Evolutionary conservation across 495 filamentous ascomycete species (phyloP).

Genomic region (Penicillium fimorum): DNA sequence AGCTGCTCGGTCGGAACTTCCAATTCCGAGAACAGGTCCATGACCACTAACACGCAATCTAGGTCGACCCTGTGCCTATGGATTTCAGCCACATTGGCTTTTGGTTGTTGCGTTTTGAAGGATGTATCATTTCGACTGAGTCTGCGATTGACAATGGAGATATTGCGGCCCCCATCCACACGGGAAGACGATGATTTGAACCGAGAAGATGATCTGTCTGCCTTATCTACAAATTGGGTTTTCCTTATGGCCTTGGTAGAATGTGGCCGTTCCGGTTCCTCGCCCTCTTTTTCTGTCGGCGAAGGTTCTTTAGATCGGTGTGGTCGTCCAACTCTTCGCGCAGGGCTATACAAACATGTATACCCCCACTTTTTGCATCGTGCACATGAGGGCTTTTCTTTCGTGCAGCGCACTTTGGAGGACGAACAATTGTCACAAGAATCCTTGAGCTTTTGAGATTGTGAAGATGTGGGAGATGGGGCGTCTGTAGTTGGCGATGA

Average conservation of each 20-base stretch:
- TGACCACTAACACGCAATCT: constrained; percentile 4
- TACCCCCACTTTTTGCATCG: constrained; percentile 35
- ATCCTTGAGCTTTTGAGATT: constrained; percentile 30
- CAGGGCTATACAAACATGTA: constrained; percentile 42
- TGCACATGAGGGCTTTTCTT: constrained; percentile 35
- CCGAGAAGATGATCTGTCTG: constrained; percentile 2
- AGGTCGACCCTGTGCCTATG: not conserved
- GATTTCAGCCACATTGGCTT: not conserved
- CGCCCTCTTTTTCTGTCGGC: not conserved
- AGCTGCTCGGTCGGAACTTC: constrained; percentile 5
- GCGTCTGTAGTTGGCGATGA: not conserved
- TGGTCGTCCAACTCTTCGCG: constrained; percentile 26
- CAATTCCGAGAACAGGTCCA: constrained; percentile 9
- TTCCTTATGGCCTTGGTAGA: not conserved
- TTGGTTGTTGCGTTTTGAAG: not conserved
- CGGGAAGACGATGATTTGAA: not conserved
- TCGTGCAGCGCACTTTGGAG: constrained; percentile 42
- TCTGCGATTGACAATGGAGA: not conserved
- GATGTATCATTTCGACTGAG: not conserved
- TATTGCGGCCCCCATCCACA: not conserved
- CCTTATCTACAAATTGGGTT: constrained; percentile 7
- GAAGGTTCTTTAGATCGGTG: constrained; percentile 9
- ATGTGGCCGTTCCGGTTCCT: constrained; percentile 5
- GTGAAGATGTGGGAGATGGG: constrained; percentile 4
- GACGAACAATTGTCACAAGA: constrained; percentile 39